A percentile compares a stretch with the other conserved stretches of the same genome.
Evolutionary conservation across 106 monocot species (phyloP).

Genomic region (Phalaenopsis equestris): DNA sequence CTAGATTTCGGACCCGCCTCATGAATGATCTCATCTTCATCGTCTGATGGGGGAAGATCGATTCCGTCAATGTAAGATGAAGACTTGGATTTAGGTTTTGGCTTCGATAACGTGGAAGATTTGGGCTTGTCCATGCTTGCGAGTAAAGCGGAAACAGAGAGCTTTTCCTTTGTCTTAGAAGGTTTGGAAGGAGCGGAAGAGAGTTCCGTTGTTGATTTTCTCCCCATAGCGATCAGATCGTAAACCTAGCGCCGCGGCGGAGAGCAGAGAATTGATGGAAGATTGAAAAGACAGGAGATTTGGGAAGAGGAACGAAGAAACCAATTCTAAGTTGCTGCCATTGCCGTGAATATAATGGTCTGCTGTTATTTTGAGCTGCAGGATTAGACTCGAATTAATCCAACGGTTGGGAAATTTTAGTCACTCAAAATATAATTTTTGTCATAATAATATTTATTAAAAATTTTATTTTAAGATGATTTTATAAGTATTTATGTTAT

Average conservation of each 20-base stretch:
- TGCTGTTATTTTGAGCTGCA: too few species aligned
- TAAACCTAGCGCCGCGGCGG: neutral
- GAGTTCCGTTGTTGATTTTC: neutral
- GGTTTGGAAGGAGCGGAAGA: slow-evolving; percentile 4
- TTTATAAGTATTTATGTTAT: too few species aligned
- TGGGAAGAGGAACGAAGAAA: neutral
- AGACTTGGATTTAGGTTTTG: slow-evolving; percentile 17
- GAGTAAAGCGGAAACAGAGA: slow-evolving; percentile 45
- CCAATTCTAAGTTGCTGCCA: too few species aligned
- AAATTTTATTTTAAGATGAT: too few species aligned
- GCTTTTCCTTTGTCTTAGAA: slow-evolving; percentile 32
- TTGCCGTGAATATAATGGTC: too few species aligned
- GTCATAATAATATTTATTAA: too few species aligned
- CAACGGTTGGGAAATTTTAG: too few species aligned
- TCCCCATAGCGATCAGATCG: slow-evolving; percentile 3
- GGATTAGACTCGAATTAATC: too few species aligned
- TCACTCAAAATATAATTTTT: too few species aligned
- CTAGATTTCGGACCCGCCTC: slow-evolving; percentile 3
- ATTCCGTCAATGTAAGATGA: slow-evolving; percentile 51
- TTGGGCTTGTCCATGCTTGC: slow-evolving; percentile 37
- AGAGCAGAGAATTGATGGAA: neutral
- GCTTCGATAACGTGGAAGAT: slow-evolving; percentile 9
- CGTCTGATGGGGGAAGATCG: slow-evolving; percentile 66
- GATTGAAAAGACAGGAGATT: neutral
- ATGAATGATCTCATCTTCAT: slow-evolving; percentile 28